A percentile compares a stretch with the other conserved stretches of the same genome.
Conservation (phyloP, 495 filamentous ascomycete species). For the Massariosphaeria phaeospora region DNA sequence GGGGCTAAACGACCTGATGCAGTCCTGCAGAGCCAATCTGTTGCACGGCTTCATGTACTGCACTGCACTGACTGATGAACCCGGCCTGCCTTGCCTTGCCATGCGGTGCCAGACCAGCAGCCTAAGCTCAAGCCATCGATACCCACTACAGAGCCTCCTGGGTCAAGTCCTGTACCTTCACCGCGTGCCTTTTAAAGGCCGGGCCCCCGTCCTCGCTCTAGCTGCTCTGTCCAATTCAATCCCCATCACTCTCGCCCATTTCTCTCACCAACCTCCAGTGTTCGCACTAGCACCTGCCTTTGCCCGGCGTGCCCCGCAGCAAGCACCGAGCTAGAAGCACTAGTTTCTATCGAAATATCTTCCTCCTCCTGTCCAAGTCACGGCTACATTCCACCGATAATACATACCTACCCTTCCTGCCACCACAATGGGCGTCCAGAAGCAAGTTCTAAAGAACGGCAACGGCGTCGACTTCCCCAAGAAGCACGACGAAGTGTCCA, state of each 20-base stretch:
- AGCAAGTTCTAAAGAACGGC: constrained; percentile 19
- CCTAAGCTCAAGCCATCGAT: constrained; percentile 14
- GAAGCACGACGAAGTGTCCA: constrained; percentile 27
- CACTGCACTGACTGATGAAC: constrained; percentile 8
- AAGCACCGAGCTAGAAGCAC: constrained; percentile 5
- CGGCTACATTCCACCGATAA: no score
- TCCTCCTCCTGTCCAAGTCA: no score
- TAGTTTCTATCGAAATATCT: no score
- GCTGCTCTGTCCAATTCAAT: background rate
- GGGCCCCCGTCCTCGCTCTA: background rate
- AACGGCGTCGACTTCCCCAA: constrained; percentile 30
- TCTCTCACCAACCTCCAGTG: background rate
- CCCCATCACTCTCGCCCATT: background rate
- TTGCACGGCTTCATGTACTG: constrained; percentile 9
- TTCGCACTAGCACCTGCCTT: constrained; percentile 7
- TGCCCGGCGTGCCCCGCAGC: constrained; percentile 22
- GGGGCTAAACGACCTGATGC: constrained; percentile 17
- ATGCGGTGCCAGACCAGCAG: background rate
- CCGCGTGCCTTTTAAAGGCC: constrained; percentile 11
- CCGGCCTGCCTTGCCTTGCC: background rate
- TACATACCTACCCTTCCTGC: background rate
- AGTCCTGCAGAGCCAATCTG: constrained; percentile 12
- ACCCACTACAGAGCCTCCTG: constrained; percentile 20
- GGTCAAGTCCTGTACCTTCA: constrained; percentile 1
- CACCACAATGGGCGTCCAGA: constrained; percentile 30